A percentile compares a stretch with the other conserved stretches of the same genome.
phyloP scores from a whole-genome alignment of 2,329 filamentous ascomycete species.

The Cucurbitaria berberidis region DNA sequence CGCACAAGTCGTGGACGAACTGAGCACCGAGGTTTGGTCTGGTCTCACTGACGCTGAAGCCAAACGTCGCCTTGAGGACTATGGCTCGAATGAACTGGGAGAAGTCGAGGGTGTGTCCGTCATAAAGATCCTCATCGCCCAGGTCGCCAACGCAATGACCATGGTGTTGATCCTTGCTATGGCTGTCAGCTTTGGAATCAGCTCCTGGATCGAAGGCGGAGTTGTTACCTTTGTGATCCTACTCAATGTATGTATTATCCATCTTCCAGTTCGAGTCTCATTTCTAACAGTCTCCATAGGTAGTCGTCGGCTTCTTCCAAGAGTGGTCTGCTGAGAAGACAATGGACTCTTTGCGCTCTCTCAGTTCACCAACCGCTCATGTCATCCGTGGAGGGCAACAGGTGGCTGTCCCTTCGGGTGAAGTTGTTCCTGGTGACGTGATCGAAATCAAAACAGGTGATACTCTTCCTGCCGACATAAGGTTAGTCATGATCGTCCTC shows the following conservation, averaged over 20 bases:
- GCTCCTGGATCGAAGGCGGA: constrained; percentile 56
- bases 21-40: constrained; percentile 67
- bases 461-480: constrained; percentile 71
- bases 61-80: constrained; percentile 44
- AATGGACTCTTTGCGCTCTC: constrained; percentile 53
- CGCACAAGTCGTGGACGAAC: constrained; percentile 60
- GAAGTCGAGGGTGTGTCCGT: constrained; percentile 72
- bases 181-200: constrained; percentile 54
- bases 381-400: constrained; percentile 61
- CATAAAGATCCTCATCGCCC: constrained; percentile 75
- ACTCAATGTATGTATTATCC: constrained; percentile 55
- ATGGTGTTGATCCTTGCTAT: constrained; percentile 62
- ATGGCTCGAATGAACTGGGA: constrained; percentile 74
- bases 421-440: constrained; percentile 71
- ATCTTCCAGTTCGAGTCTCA: too few relatives aligned
- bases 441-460: constrained; percentile 68
- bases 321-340: constrained; percentile 57
- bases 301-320: constrained; percentile 53
- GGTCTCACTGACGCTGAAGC: constrained; percentile 70
- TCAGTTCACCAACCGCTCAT: constrained; percentile 54
- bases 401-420: constrained; percentile 59
- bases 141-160: constrained; percentile 81
- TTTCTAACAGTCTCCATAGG: constrained; percentile 37
- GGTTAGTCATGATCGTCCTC: constrained; percentile 36
- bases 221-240: constrained; percentile 54